These are phyloP conservation scores for Lachnellula subtilissima DNA, from an alignment of 2,329 filamentous ascomycete genomes.

Conservation along the genomic window DNA sequence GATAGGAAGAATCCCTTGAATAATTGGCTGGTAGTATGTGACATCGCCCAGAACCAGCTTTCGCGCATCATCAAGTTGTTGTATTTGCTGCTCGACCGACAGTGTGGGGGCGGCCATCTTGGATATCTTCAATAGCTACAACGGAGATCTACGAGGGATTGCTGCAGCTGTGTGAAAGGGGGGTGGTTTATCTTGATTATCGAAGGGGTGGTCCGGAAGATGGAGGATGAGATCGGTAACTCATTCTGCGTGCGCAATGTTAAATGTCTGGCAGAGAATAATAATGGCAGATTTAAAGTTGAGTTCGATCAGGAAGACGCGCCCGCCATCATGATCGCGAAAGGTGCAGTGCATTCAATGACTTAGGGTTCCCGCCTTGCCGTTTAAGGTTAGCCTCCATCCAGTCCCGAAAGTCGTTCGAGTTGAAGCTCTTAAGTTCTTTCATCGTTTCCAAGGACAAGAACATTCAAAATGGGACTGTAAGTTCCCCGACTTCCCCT, in stretches of 20 bases:
- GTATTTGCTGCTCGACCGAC: conserved; percentile 69
- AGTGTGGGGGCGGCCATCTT: conserved; percentile 50
- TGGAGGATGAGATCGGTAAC: neutral
- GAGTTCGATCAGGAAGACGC: conserved; percentile 1
- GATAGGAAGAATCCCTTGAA: conserved; percentile 89
- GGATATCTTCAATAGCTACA: conserved; percentile 9
- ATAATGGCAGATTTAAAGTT: neutral
- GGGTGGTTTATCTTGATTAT: conserved; percentile 8
- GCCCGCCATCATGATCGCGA: neutral
- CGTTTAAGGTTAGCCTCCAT: neutral
- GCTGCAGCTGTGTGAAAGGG: conserved; percentile 16
- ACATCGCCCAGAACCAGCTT: conserved; percentile 84
- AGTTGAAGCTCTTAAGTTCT: neutral
- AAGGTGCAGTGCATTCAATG: neutral
- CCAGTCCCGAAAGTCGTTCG: neutral
- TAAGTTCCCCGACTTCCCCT: conserved; percentile 11
- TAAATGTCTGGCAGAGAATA: neutral
- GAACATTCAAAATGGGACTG: conserved; percentile 26
- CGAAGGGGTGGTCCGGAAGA: conserved; percentile 10
- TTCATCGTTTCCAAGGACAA: neutral
- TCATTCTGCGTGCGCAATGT: conserved; percentile 14
- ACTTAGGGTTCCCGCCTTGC: neutral
- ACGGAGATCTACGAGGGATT: conserved; percentile 23
- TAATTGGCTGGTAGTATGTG: conserved; percentile 84
- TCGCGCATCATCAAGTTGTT: conserved; percentile 84